Conservation (phyloP, 495 filamentous ascomycete species). For the Poronia punctata region DNA sequence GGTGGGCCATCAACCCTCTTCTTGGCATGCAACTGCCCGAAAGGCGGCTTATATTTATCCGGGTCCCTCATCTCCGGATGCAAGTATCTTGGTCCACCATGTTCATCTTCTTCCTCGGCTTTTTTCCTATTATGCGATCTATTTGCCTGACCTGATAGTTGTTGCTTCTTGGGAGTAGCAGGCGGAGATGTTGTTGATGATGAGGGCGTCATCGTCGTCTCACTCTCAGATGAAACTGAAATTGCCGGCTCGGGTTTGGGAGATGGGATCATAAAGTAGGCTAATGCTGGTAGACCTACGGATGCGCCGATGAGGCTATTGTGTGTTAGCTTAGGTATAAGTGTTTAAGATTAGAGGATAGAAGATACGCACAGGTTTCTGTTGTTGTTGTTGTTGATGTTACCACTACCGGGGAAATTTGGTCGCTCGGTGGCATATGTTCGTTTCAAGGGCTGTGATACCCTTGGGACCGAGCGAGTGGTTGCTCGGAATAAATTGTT, state of each 20-base stretch:
- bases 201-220: too few relatives aligned
- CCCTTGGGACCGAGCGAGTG: not conserved
- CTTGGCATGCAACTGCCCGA: slow-evolving; percentile 7
- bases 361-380: slow-evolving; percentile 2
- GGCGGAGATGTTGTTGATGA: not conserved
- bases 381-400: too few relatives aligned
- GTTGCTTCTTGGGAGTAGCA: too few relatives aligned
- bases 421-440: slow-evolving; percentile 4
- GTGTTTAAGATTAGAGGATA: too few relatives aligned
- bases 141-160: too few relatives aligned
- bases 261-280: slow-evolving; percentile 7
- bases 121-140: too few relatives aligned
- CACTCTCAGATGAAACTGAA: too few relatives aligned
- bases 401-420: slow-evolving; percentile 1
- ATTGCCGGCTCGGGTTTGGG: not conserved
- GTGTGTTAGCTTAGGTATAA: not conserved
- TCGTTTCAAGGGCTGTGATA: not conserved
- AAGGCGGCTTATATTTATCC: slow-evolving; percentile 10
- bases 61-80: slow-evolving; percentile 11
- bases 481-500: slow-evolving; percentile 5
- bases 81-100: not conserved
- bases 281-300: slow-evolving; percentile 3
- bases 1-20: slow-evolving; percentile 13
- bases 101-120: not conserved
- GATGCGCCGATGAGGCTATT: slow-evolving; percentile 3